Conservation (phyloP, 805 yeast genomes). For the Ogataea paraovalis region DNA sequence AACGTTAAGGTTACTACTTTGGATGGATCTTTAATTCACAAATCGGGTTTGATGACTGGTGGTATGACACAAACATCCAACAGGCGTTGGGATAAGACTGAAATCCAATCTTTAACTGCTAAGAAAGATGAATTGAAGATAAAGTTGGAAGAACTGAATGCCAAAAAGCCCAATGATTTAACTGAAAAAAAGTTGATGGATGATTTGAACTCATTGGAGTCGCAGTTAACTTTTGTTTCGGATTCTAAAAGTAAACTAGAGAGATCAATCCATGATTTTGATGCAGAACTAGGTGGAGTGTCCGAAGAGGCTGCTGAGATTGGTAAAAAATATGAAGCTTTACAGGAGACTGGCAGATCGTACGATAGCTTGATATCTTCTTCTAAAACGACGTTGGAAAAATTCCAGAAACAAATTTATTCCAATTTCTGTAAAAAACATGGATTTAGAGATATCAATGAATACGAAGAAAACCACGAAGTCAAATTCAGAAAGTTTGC, state of each 20-base stretch:
- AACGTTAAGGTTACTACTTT: constrained; percentile 70
- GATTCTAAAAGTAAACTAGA: constrained; percentile 23
- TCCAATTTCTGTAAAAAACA: constrained; percentile 49
- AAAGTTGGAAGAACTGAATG: constrained; percentile 40
- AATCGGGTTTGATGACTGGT: constrained; percentile 90
- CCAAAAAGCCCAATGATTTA: constrained; percentile 48
- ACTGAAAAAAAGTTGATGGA: constrained; percentile 54
- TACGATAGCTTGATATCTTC: constrained; percentile 28
- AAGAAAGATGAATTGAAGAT: constrained; percentile 48
- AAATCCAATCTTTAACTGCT: constrained; percentile 49
- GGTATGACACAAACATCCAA: constrained; percentile 58
- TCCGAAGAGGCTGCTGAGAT: constrained; percentile 18
- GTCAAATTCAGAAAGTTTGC: constrained; percentile 49
- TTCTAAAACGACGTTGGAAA: constrained; percentile 13
- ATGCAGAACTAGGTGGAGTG: constrained; percentile 51
- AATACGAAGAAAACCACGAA: constrained; percentile 70
- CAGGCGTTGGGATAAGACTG: constrained; percentile 69
- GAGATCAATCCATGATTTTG: constrained; percentile 28
- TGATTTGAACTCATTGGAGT: constrained; percentile 47
- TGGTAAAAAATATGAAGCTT: constrained; percentile 15
- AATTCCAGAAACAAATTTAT: constrained; percentile 45
- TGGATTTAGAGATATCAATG: constrained; percentile 53
- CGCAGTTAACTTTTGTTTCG: constrained; percentile 26
- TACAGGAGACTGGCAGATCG: constrained; percentile 24
- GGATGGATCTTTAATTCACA: constrained; percentile 81